phyloP scores from a whole-genome alignment of 108 stramenopile species.

The Pseudonitzschia multiseries region DNA sequence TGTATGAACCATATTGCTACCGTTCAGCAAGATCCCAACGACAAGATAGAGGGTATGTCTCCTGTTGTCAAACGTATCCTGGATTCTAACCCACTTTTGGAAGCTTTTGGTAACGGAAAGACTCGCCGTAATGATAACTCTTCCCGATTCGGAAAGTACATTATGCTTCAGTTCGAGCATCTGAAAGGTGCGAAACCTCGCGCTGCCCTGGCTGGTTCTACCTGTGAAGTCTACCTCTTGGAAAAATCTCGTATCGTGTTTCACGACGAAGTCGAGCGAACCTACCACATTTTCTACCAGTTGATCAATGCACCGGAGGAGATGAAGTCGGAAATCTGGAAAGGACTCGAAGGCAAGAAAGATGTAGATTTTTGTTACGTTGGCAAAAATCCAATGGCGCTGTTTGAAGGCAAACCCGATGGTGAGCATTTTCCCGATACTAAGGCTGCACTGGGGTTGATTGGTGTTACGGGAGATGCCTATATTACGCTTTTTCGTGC shows the following conservation, averaged over 20 bases:
- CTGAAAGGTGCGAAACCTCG: slow-evolving; percentile 40
- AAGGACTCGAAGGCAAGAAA: slow-evolving; percentile 56
- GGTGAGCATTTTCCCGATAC: slow-evolving; percentile 72
- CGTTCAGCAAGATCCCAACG: slow-evolving; percentile 49
- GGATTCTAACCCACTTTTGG: slow-evolving; percentile 82
- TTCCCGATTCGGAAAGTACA: slow-evolving; percentile 78
- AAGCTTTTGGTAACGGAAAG: slow-evolving; percentile 88
- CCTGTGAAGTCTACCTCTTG: slow-evolving; percentile 88
- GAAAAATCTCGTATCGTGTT: slow-evolving; percentile 95
- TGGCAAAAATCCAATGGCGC: slow-evolving; percentile 37
- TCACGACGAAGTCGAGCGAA: slow-evolving; percentile 87
- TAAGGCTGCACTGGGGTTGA: slow-evolving; percentile 56
- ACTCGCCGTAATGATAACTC: slow-evolving; percentile 88
- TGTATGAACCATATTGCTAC: slow-evolving; percentile 85
- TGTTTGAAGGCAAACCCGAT: slow-evolving; percentile 76
- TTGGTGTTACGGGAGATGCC: slow-evolving; percentile 66
- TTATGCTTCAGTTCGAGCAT: slow-evolving; percentile 68
- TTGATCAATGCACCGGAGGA: slow-evolving; percentile 78
- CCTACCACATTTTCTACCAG: slow-evolving; percentile 99
- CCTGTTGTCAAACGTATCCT: slow-evolving; percentile 54
- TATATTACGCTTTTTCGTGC: slow-evolving; percentile 65
- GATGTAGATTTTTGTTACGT: slow-evolving; percentile 63
- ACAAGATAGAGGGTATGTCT: slow-evolving; percentile 40
- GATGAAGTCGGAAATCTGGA: slow-evolving; percentile 65
- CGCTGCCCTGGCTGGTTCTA: slow-evolving; percentile 65